A percentile compares a stretch with the other conserved stretches of the same genome.
Conservation (phyloP, 73 alveolate species). For the Paramecium sexaurelia region DNA sequence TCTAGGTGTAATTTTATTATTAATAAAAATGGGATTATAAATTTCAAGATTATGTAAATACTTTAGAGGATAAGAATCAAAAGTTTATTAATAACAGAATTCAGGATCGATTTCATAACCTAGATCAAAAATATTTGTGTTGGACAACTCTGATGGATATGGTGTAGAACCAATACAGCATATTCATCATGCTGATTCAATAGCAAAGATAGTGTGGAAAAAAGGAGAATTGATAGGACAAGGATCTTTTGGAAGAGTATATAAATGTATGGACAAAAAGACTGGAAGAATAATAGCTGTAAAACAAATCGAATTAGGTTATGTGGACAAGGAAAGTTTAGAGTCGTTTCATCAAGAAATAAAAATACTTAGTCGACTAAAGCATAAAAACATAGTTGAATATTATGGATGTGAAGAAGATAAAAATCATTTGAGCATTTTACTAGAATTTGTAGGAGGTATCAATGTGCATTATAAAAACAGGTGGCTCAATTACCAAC, state of each 20-base stretch:
- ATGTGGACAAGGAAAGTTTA: slow-evolving; percentile 56
- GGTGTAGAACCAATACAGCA: background rate
- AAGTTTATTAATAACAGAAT: background rate
- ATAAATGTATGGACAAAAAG: slow-evolving; percentile 80
- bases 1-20: background rate
- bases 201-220: slow-evolving; percentile 16
- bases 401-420: slow-evolving; percentile 65
- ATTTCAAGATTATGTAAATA: background rate
- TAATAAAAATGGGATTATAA: background rate
- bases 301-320: slow-evolving; percentile 61
- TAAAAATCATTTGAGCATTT: slow-evolving; percentile 64
- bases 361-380: slow-evolving; percentile 58
- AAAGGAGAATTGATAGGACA: slow-evolving; percentile 86
- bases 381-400: slow-evolving; percentile 71
- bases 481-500: slow-evolving; percentile 74
- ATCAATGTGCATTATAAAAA: background rate
- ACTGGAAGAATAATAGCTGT: slow-evolving; percentile 90
- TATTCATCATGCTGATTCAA: background rate
- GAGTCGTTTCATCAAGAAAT: slow-evolving; percentile 76
- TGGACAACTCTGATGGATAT: slow-evolving; percentile 28
- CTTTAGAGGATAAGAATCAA: background rate
- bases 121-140: background rate
- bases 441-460: slow-evolving; percentile 71
- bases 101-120: background rate
- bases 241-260: slow-evolving; percentile 96